These are phyloP conservation scores for Cucurbita moschata DNA, from an alignment of 306 rosid genomes.

Conservation along the genomic window DNA sequence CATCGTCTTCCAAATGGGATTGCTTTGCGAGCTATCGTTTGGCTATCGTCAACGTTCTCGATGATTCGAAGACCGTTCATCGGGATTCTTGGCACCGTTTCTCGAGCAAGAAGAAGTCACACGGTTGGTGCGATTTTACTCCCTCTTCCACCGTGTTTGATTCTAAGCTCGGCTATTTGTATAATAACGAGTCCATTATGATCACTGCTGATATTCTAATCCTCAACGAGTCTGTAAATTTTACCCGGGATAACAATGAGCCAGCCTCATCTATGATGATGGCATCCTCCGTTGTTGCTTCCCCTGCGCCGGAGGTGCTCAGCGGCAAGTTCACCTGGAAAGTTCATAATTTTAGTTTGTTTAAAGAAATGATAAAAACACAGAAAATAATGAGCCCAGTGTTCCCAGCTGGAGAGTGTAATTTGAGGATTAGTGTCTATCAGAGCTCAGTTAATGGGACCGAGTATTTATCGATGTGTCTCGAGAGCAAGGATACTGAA, in stretches of 20 bases:
- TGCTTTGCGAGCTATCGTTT: conserved; percentile 93
- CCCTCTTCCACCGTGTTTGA: conserved; percentile 81
- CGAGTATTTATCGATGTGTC: conserved; percentile 92
- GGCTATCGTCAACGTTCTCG: conserved; percentile 62
- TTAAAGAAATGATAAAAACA: conserved; percentile 83
- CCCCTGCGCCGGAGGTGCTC: conserved; percentile 62
- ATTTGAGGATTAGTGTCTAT: conserved; percentile 94
- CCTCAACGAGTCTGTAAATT: conserved; percentile 74
- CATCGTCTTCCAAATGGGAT: conserved; percentile 94
- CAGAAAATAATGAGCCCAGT: conserved; percentile 99
- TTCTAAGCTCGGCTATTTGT: conserved; percentile 65
- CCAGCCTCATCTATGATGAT: conserved; percentile 19
- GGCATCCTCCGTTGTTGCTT: conserved; percentile 40
- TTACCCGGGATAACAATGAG: conserved; percentile 75
- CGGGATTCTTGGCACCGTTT: conserved; percentile 98
- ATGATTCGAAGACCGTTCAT: conserved; percentile 81
- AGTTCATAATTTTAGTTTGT: conserved; percentile 83
- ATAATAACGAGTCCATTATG: conserved; percentile 61
- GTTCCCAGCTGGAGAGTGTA: conserved; percentile 98
- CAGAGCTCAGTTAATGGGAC: conserved; percentile 89
- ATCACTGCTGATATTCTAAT: conserved; percentile 85
- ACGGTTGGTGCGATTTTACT: conserved; percentile 97
- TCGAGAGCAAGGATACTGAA: conserved; percentile 96
- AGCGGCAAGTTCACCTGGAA: conserved; percentile 99
- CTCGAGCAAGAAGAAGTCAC: conserved; percentile 90